Percentiles rank a stretch among this genome's conserved stretches.
Evolutionary conservation across 2,329 filamentous ascomycete species (phyloP).

Genomic region (Dactylellina haptotyla): DNA sequence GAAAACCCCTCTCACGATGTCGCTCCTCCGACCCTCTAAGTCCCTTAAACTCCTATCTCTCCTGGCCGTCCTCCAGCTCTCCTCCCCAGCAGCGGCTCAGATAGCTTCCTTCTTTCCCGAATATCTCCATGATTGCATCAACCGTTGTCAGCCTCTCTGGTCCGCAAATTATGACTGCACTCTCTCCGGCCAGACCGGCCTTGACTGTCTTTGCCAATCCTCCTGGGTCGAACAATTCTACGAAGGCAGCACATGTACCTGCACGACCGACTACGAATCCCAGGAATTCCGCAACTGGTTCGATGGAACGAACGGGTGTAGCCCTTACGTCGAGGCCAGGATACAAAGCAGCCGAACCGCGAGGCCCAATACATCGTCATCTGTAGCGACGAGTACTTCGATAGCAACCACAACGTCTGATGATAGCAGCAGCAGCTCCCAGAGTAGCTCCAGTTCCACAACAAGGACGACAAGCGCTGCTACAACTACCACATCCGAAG

Average conservation of each 20-base stretch:
- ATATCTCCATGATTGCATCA: constrained; percentile 37
- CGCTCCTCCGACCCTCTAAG: constrained; percentile 40
- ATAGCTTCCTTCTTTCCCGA: constrained; percentile 31
- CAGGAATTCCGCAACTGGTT: constrained; percentile 53
- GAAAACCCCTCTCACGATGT: constrained; percentile 14
- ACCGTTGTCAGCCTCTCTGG: constrained; percentile 39
- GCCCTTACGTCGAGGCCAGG: constrained; percentile 37
- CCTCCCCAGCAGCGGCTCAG: constrained; percentile 22
- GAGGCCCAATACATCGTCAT: constrained; percentile 14
- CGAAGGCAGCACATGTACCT: constrained; percentile 47
- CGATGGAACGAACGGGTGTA: constrained; percentile 35
- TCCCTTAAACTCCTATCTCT: constrained; percentile 28
- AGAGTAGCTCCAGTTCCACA: constrained; percentile 5
- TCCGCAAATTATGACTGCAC: constrained; percentile 45
- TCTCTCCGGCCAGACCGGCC: constrained; percentile 9
- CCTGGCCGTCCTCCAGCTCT: constrained; percentile 10
- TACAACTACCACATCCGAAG: constrained; percentile 3
- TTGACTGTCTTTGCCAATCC: constrained; percentile 49
- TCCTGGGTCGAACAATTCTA: constrained; percentile 42
- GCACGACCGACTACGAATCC: constrained; percentile 41
- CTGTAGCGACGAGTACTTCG: neutral
- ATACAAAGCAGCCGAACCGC: constrained; percentile 30
- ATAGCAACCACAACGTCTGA: constrained; percentile 13
- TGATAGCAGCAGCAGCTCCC: neutral
- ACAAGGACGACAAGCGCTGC: constrained; percentile 13